Evolutionary conservation across 164 flowering plant species (phyloP).

Genomic region (Hamamelis virginiana): DNA sequence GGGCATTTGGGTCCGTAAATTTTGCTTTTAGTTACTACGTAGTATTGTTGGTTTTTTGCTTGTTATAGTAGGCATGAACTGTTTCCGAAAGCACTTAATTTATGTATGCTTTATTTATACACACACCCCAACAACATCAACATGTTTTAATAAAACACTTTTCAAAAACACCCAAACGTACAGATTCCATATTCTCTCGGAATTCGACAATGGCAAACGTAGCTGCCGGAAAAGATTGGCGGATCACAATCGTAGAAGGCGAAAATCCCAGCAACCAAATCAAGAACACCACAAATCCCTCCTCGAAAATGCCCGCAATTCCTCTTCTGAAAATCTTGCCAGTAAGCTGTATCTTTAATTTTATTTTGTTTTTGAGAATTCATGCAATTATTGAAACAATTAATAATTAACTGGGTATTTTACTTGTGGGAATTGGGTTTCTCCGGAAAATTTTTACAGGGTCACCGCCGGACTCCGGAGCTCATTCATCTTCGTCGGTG

Average conservation of each 20-base stretch:
- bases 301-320: conserved; percentile 21
- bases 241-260: conserved; percentile 68
- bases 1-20: conserved; percentile 46
- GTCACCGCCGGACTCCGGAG: conserved; percentile 72
- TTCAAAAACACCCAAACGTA: background rate
- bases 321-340: conserved; percentile 34
- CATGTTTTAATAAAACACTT: background rate
- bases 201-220: conserved; percentile 70
- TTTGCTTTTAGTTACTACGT: conserved; percentile 1
- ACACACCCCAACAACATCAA: no score
- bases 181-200: conserved; percentile 61
- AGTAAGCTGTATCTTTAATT: conserved; percentile 21
- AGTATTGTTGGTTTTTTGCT: conserved; percentile 19
- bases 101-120: no score
- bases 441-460: conserved; percentile 26
- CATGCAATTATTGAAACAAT: no score
- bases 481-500: conserved; percentile 52
- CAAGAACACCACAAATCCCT: conserved; percentile 27
- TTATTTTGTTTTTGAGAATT: no score
- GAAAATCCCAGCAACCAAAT: conserved; percentile 47
- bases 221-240: conserved; percentile 78
- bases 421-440: background rate
- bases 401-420: background rate
- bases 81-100: no score
- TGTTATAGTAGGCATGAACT: conserved; percentile 11